phyloP scores from a whole-genome alignment of 768 basidiomycete species.

The Gymnopilus dilepis region DNA sequence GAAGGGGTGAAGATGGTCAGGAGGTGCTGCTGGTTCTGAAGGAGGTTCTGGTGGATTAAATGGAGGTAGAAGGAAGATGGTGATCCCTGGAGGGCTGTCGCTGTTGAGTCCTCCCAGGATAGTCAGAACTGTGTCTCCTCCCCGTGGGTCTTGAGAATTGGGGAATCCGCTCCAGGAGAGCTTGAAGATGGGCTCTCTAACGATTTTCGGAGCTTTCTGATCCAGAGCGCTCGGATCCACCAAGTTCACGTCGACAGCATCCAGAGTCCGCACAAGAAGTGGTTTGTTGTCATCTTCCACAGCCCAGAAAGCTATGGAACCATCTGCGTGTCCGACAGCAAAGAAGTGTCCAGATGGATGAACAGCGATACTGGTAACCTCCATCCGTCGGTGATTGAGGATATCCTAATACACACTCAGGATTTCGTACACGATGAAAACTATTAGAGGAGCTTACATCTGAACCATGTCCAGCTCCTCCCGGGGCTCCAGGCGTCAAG shows the following conservation, averaged over 20 bases:
- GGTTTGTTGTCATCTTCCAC: conserved; percentile 79
- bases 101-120: conserved; percentile 77
- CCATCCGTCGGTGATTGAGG: conserved; percentile 69
- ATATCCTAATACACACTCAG: no score
- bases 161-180: conserved; percentile 83
- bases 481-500: conserved; percentile 82
- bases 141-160: conserved; percentile 64
- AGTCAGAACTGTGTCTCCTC: conserved; percentile 75
- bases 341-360: conserved; percentile 81
- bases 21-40: conserved; percentile 35
- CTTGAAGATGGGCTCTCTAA: conserved; percentile 83
- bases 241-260: conserved; percentile 55
- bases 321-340: conserved; percentile 82
- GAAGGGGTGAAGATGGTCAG: conserved; percentile 44
- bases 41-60: conserved; percentile 59
- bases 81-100: conserved; percentile 63
- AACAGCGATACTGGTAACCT: conserved; percentile 73
- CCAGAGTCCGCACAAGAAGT: conserved; percentile 74
- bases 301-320: conserved; percentile 84
- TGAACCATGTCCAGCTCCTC: conserved; percentile 67
- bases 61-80: conserved; percentile 69
- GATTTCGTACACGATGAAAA: no score
- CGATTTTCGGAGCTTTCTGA: conserved; percentile 28
- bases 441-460: conserved; percentile 51
- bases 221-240: conserved; percentile 57